phyloP scores from a whole-genome alignment of 2,329 filamentous ascomycete genomes.

The Colletotrichum horii region DNA sequence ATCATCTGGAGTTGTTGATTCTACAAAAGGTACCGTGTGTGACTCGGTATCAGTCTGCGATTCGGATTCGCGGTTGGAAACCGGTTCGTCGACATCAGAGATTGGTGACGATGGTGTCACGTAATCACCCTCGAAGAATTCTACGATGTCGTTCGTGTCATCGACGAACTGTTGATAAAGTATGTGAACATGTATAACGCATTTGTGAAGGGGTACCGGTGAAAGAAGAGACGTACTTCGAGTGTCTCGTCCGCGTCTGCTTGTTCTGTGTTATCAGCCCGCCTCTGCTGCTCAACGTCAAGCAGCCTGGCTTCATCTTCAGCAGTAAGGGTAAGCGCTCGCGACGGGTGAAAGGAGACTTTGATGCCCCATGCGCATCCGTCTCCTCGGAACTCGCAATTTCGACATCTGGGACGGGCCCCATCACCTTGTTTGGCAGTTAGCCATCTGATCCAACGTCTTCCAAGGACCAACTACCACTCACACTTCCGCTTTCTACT shows the following conservation, averaged over 20 bases:
- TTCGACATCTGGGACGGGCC: not conserved
- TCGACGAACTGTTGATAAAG: not conserved
- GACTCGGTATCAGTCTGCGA: not conserved
- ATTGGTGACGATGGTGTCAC: not conserved
- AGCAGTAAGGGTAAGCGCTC: not conserved
- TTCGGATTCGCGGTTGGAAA: not conserved
- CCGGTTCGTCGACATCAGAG: not conserved
- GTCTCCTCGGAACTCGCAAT: not conserved
- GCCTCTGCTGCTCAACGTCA: not conserved
- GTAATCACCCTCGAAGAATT: not conserved
- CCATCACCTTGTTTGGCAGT: not conserved
- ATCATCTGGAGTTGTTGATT: not conserved
- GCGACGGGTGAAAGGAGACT: constrained; percentile 1
- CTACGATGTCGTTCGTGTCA: not conserved
- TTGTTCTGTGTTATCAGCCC: not conserved
- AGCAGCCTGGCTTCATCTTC: not conserved
- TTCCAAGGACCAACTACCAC: not conserved
- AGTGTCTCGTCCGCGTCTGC: not conserved
- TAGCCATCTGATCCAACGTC: not conserved
- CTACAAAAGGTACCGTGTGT: not conserved
- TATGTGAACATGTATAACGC: not conserved
- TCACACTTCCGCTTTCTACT: not conserved
- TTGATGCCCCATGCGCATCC: not conserved
- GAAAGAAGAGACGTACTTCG: not conserved
- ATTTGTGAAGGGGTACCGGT: not conserved